Conservation (phyloP, 352 stramenopile species). For the Globisporangium alternatum region DNA sequence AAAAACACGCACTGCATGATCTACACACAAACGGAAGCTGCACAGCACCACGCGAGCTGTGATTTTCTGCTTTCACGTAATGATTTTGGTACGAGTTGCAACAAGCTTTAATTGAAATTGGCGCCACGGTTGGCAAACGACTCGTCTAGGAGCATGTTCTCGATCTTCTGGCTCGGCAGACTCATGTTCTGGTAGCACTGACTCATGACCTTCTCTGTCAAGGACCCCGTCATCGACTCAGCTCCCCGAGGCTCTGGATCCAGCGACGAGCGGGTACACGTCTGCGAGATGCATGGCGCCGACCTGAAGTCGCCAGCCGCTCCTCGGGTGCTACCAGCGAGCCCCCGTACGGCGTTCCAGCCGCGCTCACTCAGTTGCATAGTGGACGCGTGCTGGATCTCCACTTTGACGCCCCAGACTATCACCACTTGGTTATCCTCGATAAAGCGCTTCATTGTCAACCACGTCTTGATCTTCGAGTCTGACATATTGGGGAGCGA, state of each 20-base stretch:
- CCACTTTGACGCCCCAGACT: background rate
- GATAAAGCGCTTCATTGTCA: background rate
- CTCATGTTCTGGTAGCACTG: slow-evolving; percentile 3
- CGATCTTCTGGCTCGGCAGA: background rate
- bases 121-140: too few relatives aligned
- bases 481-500: background rate
- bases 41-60: too few relatives aligned
- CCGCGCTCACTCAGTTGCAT: background rate
- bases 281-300: background rate
- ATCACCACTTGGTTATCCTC: background rate
- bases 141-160: background rate
- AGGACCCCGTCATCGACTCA: background rate
- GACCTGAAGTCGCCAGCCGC: background rate
- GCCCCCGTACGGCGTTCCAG: background rate
- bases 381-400: background rate
- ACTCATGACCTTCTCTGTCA: background rate
- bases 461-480: background rate
- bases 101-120: too few relatives aligned
- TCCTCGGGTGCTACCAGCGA: background rate
- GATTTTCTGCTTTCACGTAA: too few relatives aligned
- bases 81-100: too few relatives aligned
- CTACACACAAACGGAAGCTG: too few relatives aligned
- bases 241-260: too few relatives aligned
- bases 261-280: background rate
- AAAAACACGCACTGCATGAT: too few relatives aligned